Percentiles rank a stretch among this genome's conserved stretches.
These are phyloP conservation scores for Carex parvula DNA, from an alignment of 176 grass and related monocot genomes.

Conservation along the genomic window DNA sequence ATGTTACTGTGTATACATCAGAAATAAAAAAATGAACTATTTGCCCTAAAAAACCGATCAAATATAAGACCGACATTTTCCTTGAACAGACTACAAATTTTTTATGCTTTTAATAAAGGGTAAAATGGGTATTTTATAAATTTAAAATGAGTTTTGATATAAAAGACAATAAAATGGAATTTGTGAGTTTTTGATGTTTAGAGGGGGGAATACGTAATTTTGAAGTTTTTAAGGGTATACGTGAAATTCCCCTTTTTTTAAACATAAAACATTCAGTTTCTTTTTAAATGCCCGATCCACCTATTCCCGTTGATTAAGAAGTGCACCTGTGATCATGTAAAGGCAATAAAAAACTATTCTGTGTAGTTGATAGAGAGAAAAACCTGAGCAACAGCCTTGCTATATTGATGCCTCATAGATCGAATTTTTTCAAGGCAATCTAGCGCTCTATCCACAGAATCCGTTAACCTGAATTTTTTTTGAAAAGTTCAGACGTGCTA, in stretches of 20 bases:
- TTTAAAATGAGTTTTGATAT: too few species aligned
- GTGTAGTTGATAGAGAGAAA: neutral
- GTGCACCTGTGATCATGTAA: neutral
- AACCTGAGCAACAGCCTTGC: conserved; percentile 81
- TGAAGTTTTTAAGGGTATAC: too few species aligned
- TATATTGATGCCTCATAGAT: conserved; percentile 74
- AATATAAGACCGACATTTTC: too few species aligned
- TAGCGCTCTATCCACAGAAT: conserved; percentile 47
- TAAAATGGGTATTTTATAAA: too few species aligned
- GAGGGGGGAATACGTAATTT: too few species aligned
- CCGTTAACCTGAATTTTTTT: conserved; percentile 44
- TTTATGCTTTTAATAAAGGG: too few species aligned
- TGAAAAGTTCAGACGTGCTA: neutral
- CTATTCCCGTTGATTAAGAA: neutral
- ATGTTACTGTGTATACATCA: too few species aligned
- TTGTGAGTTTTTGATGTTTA: too few species aligned
- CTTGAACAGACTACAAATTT: too few species aligned
- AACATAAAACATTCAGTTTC: neutral
- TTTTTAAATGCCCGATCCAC: neutral
- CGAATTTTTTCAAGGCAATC: conserved; percentile 49
- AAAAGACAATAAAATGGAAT: too few species aligned
- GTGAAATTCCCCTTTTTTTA: neutral
- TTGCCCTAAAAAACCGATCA: too few species aligned
- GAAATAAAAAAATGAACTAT: too few species aligned
- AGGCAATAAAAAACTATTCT: neutral